Evolutionary conservation across 345 rosid genomes (phyloP), one percentile per base, ranked within the genome.

Genomic region (Angophora floribunda): DNA sequence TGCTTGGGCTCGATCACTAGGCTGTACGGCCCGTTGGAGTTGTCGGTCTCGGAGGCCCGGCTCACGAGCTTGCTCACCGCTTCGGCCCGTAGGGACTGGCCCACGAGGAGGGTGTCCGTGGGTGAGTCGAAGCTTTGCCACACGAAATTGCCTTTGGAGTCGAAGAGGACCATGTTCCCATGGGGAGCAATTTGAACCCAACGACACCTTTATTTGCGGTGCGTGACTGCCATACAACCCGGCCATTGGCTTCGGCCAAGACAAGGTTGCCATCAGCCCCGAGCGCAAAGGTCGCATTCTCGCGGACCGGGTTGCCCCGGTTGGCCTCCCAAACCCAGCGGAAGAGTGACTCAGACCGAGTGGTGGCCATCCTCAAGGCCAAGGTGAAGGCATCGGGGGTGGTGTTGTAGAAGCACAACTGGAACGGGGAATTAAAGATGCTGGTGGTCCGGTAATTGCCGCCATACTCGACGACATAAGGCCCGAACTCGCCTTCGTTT

Each of bases 261-360:
- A 92, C 89, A 7, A 95, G 94, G 85, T 94, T 94, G 8, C 95
- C 97, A 3, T 93, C 92, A 0, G 85, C 87, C 3, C 93, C 90
- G 4, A 95, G 86, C 3, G 93, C 85, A 7, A 95, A 87, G 4
- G 95, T 92, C 16, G 95, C 92, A 2, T 90, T 93, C 86, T 93
- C 94, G 4, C 88, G 21, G 16, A 95, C 94, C 0, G 95, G 96
- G 41, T 88, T 88, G 51, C 93, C 92, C 6, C 92, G 87, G 90
- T 95, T 94, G 63, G 94, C 97, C 86, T 93, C 94, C 95, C 96
- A 93, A 1, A 92, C 96, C 96, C 94, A 94, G 3, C 94, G 91
- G 78, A 92, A 88, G 3, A 90, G 75, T 13, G 94, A 92, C 86
- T 92, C 94, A 0, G 94, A 92, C 26, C 91, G 84, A 2, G 87